Percentiles rank a stretch among this genome's conserved stretches.
phyloP scores from a whole-genome alignment of 1,139 yeast genomes.

The Diutina siamensis region DNA sequence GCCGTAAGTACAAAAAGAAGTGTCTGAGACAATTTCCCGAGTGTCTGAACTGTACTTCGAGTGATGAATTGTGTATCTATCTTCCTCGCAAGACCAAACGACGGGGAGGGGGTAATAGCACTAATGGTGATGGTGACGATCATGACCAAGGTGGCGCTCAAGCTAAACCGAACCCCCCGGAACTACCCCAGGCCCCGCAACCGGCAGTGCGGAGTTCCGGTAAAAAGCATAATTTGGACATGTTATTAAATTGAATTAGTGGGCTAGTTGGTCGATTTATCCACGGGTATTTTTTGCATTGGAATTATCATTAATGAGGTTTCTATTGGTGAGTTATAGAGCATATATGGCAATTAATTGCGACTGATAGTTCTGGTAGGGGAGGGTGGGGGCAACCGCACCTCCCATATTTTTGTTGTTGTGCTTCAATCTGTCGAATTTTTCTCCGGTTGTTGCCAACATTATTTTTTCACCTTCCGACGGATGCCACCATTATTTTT shows the following conservation, averaged over 20 bases:
- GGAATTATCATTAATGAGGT: background rate
- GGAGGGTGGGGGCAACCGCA: no score
- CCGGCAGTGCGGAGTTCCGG: background rate
- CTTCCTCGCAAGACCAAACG: constrained; percentile 3
- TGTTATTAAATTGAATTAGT: constrained; percentile 1
- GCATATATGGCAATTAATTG: no score
- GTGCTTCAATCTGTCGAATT: no score
- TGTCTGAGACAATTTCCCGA: constrained; percentile 4
- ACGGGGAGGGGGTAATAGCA: background rate
- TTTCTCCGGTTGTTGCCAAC: no score
- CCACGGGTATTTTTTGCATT: background rate
- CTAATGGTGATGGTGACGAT: background rate
- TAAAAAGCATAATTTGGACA: constrained; percentile 4
- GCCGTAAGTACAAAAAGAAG: constrained; percentile 6
- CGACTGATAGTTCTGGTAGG: no score
- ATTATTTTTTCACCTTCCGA: no score
- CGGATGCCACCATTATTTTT: no score
- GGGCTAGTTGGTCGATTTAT: no score
- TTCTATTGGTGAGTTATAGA: background rate
- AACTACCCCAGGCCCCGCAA: background rate
- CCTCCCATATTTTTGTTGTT: no score
- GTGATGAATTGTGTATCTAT: constrained; percentile 5
- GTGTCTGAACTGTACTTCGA: constrained; percentile 3
- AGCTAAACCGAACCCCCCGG: background rate
- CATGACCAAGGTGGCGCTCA: background rate